Percentiles rank a stretch among this genome's conserved stretches.
phyloP scores from a whole-genome alignment of 2,329 filamentous ascomycete genomes.

The Paraphaeosphaeria minitans region DNA sequence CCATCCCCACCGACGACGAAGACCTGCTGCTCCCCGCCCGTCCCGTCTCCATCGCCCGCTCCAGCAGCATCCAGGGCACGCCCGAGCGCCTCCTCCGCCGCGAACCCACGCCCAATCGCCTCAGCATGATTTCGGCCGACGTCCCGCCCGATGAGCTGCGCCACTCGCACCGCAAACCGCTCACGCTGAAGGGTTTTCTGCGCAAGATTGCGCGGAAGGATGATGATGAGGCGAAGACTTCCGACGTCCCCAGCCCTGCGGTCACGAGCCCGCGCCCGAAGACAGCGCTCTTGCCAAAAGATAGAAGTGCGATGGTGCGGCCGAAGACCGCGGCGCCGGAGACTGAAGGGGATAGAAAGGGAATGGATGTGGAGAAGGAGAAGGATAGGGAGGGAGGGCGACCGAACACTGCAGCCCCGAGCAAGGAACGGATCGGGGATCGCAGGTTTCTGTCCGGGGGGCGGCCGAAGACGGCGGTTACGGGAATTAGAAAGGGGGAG shows the following conservation, averaged over 20 bases:
- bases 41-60: conserved; percentile 9
- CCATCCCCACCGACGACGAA: conserved; percentile 9
- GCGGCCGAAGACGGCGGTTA: conserved; percentile 6
- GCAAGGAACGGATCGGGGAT: background rate
- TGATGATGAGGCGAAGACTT: conserved; percentile 7
- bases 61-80: conserved; percentile 26
- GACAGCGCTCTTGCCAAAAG: conserved; percentile 19
- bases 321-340: conserved; percentile 19
- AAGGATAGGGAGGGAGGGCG: conserved; percentile 1
- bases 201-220: conserved; percentile 36
- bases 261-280: conserved; percentile 11
- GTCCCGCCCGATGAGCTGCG: conserved; percentile 28
- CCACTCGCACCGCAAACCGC: conserved; percentile 23
- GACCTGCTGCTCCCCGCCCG: conserved; percentile 20
- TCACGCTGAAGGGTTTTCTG: conserved; percentile 34
- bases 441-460: conserved; percentile 3
- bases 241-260: background rate
- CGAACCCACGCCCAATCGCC: conserved; percentile 18
- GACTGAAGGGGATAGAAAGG: background rate
- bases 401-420: conserved; percentile 14
- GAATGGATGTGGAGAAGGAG: too few species aligned
- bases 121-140: conserved; percentile 28
- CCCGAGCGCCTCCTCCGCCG: conserved; percentile 22
- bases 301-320: conserved; percentile 17
- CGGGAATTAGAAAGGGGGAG: background rate